Evolutionary conservation across 2,329 filamentous ascomycete species (phyloP).

Genomic region (Ascochyta fabae): DNA sequence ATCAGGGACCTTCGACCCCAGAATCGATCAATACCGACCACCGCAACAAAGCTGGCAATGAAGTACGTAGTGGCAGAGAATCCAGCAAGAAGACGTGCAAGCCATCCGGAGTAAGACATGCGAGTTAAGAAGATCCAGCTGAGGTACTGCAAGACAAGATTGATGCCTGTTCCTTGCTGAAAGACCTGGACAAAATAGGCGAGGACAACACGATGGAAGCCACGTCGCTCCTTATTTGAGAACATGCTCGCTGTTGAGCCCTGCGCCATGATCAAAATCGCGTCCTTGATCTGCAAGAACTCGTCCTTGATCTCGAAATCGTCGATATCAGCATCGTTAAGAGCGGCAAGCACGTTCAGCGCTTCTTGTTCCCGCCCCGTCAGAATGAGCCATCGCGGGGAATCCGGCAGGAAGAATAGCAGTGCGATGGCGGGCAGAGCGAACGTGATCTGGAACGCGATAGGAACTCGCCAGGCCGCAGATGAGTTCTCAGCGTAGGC

Average conservation of each 20-base stretch:
- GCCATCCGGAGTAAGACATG: slow-evolving; percentile 56
- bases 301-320: slow-evolving; percentile 46
- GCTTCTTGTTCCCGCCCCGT: slow-evolving; percentile 60
- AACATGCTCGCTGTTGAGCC: slow-evolving; percentile 31
- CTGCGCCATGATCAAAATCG: slow-evolving; percentile 40
- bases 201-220: slow-evolving; percentile 51
- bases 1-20: slow-evolving; percentile 45
- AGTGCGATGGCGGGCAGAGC: slow-evolving; percentile 62
- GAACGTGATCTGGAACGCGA: slow-evolving; percentile 65
- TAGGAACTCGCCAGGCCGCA: slow-evolving; percentile 60
- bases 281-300: slow-evolving; percentile 49
- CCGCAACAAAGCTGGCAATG: slow-evolving; percentile 45
- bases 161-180: slow-evolving; percentile 50
- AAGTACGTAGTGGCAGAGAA: slow-evolving; percentile 50
- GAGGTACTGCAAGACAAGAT: slow-evolving; percentile 47
- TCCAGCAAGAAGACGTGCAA: slow-evolving; percentile 49
- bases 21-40: slow-evolving; percentile 47
- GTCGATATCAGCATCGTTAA: slow-evolving; percentile 37
- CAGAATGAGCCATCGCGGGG: slow-evolving; percentile 64
- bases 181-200: slow-evolving; percentile 53
- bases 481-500: slow-evolving; percentile 50
- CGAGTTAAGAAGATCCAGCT: slow-evolving; percentile 59
- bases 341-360: slow-evolving; percentile 38
- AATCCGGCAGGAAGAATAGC: slow-evolving; percentile 61
- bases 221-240: slow-evolving; percentile 47